These are phyloP conservation scores for Penicillium argentinense DNA, from an alignment of 495 filamentous ascomycete genomes.

Conservation along the genomic window DNA sequence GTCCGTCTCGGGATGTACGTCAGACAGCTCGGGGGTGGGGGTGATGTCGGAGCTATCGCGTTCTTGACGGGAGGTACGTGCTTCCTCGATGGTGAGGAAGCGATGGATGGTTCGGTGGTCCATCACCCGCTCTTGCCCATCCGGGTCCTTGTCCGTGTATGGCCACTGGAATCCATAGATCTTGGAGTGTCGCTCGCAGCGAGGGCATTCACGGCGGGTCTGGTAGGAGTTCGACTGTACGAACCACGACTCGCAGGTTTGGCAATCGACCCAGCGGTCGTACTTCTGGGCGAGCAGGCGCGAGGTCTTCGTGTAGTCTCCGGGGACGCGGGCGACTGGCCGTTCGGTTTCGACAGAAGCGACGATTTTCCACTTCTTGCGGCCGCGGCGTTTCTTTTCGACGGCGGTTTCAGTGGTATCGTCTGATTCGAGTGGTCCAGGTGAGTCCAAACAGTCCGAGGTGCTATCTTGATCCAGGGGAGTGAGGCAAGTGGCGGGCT, in stretches of 20 bases:
- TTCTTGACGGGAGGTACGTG: slow-evolving; percentile 49
- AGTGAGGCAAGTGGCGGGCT: slow-evolving; percentile 7
- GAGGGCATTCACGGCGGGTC: slow-evolving; percentile 78
- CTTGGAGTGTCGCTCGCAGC: slow-evolving; percentile 94
- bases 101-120: slow-evolving; percentile 72
- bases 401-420: slow-evolving; percentile 17
- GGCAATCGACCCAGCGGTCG: slow-evolving; percentile 83
- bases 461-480: slow-evolving; percentile 8
- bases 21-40: slow-evolving; percentile 40
- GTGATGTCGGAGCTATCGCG: slow-evolving; percentile 43
- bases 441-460: slow-evolving; percentile 17
- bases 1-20: slow-evolving; percentile 39
- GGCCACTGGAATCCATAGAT: slow-evolving; percentile 95
- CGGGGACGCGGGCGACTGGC: slow-evolving; percentile 56
- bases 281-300: slow-evolving; percentile 69
- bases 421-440: slow-evolving; percentile 25
- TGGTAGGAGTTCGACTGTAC: slow-evolving; percentile 85
- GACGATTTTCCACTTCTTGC: slow-evolving; percentile 35
- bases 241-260: slow-evolving; percentile 75
- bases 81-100: slow-evolving; percentile 65
- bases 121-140: slow-evolving; percentile 73
- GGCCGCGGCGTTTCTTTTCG: slow-evolving; percentile 17
- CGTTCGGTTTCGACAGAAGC: slow-evolving; percentile 44
- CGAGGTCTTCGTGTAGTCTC: slow-evolving; percentile 76
- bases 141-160: slow-evolving; percentile 82